A percentile compares a stretch with the other conserved stretches of the same genome.
Evolutionary conservation across 805 yeast species (phyloP).

Genomic region (Saturnispora zaruensis): DNA sequence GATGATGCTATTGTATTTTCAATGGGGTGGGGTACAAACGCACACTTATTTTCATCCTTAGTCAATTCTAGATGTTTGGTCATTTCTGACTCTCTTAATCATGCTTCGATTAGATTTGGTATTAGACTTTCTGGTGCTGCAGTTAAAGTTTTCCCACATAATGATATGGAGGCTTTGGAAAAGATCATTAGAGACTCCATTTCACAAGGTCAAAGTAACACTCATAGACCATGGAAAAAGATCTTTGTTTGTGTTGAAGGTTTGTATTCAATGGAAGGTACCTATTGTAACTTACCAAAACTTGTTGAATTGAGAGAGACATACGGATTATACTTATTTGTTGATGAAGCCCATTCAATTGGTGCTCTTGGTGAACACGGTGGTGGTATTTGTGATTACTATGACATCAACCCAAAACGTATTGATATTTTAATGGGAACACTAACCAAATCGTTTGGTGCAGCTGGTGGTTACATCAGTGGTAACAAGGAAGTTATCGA

Average conservation of each 20-base stretch:
- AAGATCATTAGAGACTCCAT: constrained; percentile 71
- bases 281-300: constrained; percentile 72
- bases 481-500: constrained; percentile 63
- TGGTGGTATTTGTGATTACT: constrained; percentile 92
- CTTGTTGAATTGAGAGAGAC: constrained; percentile 66
- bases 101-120: constrained; percentile 93
- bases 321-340: constrained; percentile 81
- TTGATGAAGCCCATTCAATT: constrained; percentile 97
- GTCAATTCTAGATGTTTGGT: constrained; percentile 85
- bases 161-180: constrained; percentile 77
- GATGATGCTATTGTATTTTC: constrained; percentile 81
- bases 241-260: constrained; percentile 85
- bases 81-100: constrained; percentile 90
- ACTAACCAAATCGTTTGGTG: constrained; percentile 94
- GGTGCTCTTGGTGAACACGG: constrained; percentile 98
- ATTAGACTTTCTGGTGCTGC: constrained; percentile 88
- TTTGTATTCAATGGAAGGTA: constrained; percentile 88
- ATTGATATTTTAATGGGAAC: constrained; percentile 96
- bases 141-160: constrained; percentile 86
- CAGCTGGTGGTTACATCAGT: constrained; percentile 97
- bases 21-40: constrained; percentile 96
- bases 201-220: constrained; percentile 88
- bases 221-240: constrained; percentile 95
- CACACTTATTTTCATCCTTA: constrained; percentile 72
- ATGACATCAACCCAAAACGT: constrained; percentile 63